phyloP scores from a whole-genome alignment of 2,329 filamentous ascomycete species.

The Botrytis tulipae region DNA sequence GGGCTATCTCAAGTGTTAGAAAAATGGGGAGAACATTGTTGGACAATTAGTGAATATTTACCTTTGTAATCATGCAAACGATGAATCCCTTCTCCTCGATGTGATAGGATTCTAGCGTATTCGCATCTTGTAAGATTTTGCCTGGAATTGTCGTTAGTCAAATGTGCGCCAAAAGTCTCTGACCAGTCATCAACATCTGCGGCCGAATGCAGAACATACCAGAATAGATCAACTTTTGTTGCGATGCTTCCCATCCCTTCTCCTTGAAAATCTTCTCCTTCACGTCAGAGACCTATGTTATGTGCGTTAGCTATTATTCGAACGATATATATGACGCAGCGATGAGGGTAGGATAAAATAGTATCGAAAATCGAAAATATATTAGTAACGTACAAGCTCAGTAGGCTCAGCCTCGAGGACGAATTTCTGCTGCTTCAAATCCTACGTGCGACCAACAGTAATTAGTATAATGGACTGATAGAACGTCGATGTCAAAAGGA shows the following conservation, averaged over 20 bases:
- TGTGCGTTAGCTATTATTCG: conserved; percentile 23
- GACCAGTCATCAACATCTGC: conserved; percentile 6
- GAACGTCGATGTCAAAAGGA: conserved; percentile 31
- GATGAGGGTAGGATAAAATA: neutral
- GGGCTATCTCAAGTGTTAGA: conserved; percentile 52
- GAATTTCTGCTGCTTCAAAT: conserved; percentile 99
- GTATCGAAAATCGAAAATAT: conserved; percentile 12
- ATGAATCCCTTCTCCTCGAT: conserved; percentile 99
- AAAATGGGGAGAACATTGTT: conserved; percentile 13
- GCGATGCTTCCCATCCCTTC: conserved; percentile 89
- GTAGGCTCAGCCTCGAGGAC: conserved; percentile 90
- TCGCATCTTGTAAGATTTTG: conserved; percentile 97
- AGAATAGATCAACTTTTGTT: conserved; percentile 97
- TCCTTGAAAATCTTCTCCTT: conserved; percentile 91
- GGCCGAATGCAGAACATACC: conserved; percentile 54
- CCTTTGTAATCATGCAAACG: conserved; percentile 98
- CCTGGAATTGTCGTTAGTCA: conserved; percentile 53
- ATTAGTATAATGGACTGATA: conserved; percentile 28
- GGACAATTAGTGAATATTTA: conserved; percentile 43
- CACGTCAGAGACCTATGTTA: conserved; percentile 72
- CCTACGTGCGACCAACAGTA: conserved; percentile 52
- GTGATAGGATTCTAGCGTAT: conserved; percentile 94
- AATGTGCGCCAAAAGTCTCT: conserved; percentile 11
- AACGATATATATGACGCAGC: neutral
- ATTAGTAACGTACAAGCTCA: conserved; percentile 69